Evolutionary conservation across 768 basidiomycete genomes (phyloP).

Genomic region (Leccinum obscurum): DNA sequence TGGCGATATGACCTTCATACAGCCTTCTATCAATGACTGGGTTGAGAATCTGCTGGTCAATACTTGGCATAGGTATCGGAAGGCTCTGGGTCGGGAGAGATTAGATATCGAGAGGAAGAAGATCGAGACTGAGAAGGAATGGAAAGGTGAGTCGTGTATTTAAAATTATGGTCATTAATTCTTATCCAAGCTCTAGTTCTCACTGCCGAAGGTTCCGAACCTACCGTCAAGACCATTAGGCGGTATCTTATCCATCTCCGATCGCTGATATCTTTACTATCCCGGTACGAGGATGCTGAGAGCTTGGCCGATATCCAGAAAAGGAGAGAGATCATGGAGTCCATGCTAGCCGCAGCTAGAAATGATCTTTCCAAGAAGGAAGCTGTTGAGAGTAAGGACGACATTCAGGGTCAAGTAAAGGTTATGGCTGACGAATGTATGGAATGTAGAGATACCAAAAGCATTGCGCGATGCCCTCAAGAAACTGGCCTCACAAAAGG

Average conservation of each 20-base stretch:
- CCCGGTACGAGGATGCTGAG: background rate
- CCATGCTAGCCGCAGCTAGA: background rate
- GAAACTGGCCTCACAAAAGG: background rate
- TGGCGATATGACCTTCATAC: background rate
- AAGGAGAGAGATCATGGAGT: background rate
- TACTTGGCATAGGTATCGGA: background rate
- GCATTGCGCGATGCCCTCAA: background rate
- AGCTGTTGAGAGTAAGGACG: background rate
- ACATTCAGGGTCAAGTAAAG: background rate
- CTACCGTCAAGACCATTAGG: background rate
- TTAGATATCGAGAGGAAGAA: background rate
- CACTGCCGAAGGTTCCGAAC: background rate
- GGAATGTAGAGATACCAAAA: background rate
- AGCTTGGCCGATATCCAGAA: background rate
- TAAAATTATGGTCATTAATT: background rate
- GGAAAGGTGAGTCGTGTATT: background rate
- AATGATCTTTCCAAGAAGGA: background rate
- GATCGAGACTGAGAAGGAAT: background rate
- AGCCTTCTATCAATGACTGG: background rate
- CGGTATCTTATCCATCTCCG: background rate
- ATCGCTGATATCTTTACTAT: background rate
- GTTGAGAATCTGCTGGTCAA: background rate
- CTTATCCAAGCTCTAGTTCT: background rate
- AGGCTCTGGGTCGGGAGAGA: background rate
- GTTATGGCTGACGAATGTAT: background rate